Base-by-base conservation (phyloP, 805 yeast species). In the Ogataea siamensis region DNA sequence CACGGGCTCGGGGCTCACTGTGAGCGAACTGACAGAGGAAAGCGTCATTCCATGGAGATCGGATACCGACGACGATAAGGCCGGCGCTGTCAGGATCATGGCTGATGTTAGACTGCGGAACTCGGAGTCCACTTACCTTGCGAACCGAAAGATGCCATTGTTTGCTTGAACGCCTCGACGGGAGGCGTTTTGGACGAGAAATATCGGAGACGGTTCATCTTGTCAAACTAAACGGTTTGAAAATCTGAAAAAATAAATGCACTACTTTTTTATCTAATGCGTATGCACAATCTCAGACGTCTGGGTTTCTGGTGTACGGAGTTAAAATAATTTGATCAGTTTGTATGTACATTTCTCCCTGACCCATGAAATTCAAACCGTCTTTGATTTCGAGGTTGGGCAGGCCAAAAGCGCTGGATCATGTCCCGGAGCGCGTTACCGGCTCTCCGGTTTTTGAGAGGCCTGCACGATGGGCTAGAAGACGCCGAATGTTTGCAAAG, bases 1-100 rank as follows among this genome's bases (percentile, higher is more conserved):
- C 37, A 89, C 62, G 1, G 96, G 94, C 10, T 68, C 69, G 0
- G 96, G 96, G 32, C 72, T 68, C 19, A 88, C 74, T 0, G 95
- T 80, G 10, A 91, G 64, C 1, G 97, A 88, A 9, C 87, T 76
- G 29, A 88, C 86, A 1, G 96, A 87, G 2, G 96, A 84, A 2
- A 91, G 66, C 0, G 97, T 87, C 68, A 86, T 77, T 0, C 97
- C 97, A 60, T 73, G 83, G 25, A 70, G 61, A 32, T 52, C 32
- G 31, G 54, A 22, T 5, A 47, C 41, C n/a, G 49, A 36, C 1
- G 39, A 35, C 7, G 57, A 57, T n/a, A 37, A 31, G 10, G 54
- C 58, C 12, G 70, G 62, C 2, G 80, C 72, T 1, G 87, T 80
- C 19, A 81, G 56, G 13, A 81, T 69, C 75, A 78, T 73, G 3